Evolutionary conservation across 1,284 basidiomycete species (phyloP).

Genomic region (Rhodotorula sp.): DNA sequence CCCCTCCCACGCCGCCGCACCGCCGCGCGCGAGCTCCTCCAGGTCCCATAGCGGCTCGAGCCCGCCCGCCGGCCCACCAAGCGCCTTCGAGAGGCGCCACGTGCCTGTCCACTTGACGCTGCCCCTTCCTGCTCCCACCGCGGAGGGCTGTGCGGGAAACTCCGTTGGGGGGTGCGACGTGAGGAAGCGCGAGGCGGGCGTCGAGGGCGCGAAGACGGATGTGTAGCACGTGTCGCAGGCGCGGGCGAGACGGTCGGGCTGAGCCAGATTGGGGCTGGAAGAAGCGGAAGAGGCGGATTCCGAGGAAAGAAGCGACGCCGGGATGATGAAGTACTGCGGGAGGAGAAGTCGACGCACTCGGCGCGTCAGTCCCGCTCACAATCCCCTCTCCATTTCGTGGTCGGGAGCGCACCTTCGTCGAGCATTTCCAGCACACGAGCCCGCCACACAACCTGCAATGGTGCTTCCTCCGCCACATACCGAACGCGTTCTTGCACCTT

Average conservation of each 20-base stretch:
- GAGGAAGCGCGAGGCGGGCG: slow-evolving; percentile 23
- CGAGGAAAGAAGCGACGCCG: slow-evolving; percentile 41
- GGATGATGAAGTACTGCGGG: slow-evolving; percentile 72
- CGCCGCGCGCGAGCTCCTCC: not conserved
- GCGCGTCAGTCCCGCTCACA: not conserved
- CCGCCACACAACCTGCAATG: slow-evolving; percentile 87
- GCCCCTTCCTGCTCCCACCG: not conserved
- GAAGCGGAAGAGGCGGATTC: not conserved
- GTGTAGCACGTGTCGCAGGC: slow-evolving; percentile 85
- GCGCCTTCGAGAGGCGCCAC: not conserved
- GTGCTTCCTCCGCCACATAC: slow-evolving; percentile 78
- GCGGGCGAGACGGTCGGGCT: slow-evolving; percentile 64
- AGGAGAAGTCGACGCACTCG: not conserved
- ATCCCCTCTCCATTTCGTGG: not conserved
- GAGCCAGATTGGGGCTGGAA: slow-evolving; percentile 43
- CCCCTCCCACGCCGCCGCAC: not conserved
- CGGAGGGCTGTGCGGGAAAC: not conserved
- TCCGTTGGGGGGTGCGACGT: slow-evolving; percentile 5
- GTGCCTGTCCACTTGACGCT: not conserved
- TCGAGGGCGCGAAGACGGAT: slow-evolving; percentile 65
- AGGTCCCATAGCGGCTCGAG: slow-evolving; percentile 1
- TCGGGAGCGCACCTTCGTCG: slow-evolving; percentile 62
- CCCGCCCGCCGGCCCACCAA: not conserved
- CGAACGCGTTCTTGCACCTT: slow-evolving; percentile 75
- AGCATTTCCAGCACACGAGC: slow-evolving; percentile 81